Percentiles rank a stretch among this genome's conserved stretches.
These are phyloP conservation scores for Rutidosis leptorrhynchoides DNA, from an alignment of 129 eudicot genomes.

Conservation along the genomic window DNA sequence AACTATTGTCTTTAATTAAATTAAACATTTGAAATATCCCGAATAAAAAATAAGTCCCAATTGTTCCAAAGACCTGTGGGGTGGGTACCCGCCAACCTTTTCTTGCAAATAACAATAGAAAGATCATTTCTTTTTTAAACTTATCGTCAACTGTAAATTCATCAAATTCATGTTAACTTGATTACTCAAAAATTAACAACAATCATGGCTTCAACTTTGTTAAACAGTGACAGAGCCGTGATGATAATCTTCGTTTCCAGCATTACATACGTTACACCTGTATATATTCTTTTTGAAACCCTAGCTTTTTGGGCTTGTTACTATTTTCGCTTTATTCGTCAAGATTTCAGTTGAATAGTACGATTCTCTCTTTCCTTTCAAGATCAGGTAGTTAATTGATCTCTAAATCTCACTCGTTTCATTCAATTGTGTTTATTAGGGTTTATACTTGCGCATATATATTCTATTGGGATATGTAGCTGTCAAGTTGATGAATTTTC, in stretches of 20 bases:
- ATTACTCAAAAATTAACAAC: not conserved
- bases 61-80: too few species aligned
- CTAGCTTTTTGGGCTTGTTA: slow-evolving; percentile 49
- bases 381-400: slow-evolving; percentile 48
- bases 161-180: not conserved
- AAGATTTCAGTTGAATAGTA: slow-evolving; percentile 65
- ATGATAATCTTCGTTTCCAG: slow-evolving; percentile 51
- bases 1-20: too few species aligned
- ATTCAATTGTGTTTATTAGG: slow-evolving; percentile 14
- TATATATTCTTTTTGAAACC: slow-evolving; percentile 43
- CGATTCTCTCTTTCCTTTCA: slow-evolving; percentile 32
- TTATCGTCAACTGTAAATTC: not conserved
- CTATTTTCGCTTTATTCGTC: slow-evolving; percentile 48
- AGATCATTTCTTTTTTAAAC: too few species aligned
- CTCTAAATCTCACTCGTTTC: not conserved
- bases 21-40: too few species aligned
- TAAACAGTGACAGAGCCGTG: slow-evolving; percentile 94
- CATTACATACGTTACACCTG: slow-evolving; percentile 45
- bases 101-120: too few species aligned
- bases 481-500: not conserved
- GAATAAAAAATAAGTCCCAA: too few species aligned
- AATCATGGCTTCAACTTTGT: slow-evolving; percentile 54
- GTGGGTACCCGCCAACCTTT: too few species aligned
- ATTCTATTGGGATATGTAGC: not conserved
- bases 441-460: too few species aligned